phyloP scores from a whole-genome alignment of 139 green algal species.

The Coelastrella sp. region DNA sequence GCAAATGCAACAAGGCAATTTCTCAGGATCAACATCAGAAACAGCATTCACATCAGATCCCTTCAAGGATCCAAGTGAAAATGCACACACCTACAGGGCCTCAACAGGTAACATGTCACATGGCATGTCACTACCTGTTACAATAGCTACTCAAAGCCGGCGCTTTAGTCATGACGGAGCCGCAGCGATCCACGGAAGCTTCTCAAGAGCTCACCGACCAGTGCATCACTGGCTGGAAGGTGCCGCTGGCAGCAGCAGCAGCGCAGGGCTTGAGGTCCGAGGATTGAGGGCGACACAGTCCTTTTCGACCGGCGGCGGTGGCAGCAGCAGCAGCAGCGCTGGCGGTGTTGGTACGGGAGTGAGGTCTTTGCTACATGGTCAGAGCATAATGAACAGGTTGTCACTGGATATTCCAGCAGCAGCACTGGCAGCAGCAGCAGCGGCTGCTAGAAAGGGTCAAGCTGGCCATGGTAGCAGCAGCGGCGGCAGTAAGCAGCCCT shows the following conservation, averaged over 20 bases:
- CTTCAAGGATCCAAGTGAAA: neutral
- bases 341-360: neutral
- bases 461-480: neutral
- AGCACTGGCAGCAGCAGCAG: neutral
- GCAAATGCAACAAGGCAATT: neutral
- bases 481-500: neutral
- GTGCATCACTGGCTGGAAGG: neutral
- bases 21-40: neutral
- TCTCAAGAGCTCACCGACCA: too few relatives aligned
- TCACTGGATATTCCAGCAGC: neutral
- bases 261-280: neutral
- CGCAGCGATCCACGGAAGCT: too few relatives aligned
- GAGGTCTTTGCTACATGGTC: neutral
- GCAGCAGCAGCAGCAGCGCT: neutral
- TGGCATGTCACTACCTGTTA: neutral
- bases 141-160: neutral
- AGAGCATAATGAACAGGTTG: neutral
- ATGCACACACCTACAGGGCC: neutral
- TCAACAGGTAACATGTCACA: neutral
- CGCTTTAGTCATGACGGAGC: neutral
- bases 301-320: neutral
- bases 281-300: neutral
- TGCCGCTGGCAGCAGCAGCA: neutral
- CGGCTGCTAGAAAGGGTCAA: neutral
- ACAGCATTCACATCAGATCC: neutral